Percentiles rank a stretch among this genome's conserved stretches.
These are phyloP conservation scores for Picocystis sp. DNA, from an alignment of 163 green algal genomes.

Conservation along the genomic window DNA sequence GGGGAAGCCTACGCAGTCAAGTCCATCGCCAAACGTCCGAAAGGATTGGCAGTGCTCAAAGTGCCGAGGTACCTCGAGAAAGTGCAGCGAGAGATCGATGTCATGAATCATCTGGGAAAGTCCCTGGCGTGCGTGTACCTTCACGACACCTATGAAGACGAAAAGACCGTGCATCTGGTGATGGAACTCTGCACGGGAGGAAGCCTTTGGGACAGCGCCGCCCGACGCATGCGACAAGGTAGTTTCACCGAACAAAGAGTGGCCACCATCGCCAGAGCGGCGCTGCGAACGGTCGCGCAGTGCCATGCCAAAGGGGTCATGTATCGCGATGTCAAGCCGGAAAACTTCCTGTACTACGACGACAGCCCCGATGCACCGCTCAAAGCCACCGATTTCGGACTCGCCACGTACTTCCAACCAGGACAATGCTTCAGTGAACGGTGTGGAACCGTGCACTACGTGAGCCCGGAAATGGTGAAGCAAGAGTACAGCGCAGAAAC, in stretches of 20 bases:
- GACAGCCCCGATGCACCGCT: conserved; percentile 23
- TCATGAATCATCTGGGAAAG: conserved; percentile 37
- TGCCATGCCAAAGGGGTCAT: conserved; percentile 39
- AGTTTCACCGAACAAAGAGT: neutral
- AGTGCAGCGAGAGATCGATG: conserved; percentile 51
- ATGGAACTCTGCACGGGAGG: conserved; percentile 22
- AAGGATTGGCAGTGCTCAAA: no score
- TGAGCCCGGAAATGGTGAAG: conserved; percentile 9
- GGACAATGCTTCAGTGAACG: conserved; percentile 37
- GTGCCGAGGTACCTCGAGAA: no score
- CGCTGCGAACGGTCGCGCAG: conserved; percentile 32
- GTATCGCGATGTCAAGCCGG: conserved; percentile 52
- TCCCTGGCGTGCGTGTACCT: conserved; percentile 19
- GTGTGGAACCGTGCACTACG: conserved; percentile 6
- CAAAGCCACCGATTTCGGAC: conserved; percentile 77
- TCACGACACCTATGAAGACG: conserved; percentile 19
- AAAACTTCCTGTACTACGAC: conserved; percentile 55
- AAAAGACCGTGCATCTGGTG: conserved; percentile 13
- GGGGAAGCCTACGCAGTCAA: no score
- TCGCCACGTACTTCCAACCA: conserved; percentile 54
- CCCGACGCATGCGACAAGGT: neutral
- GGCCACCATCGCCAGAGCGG: conserved; percentile 13
- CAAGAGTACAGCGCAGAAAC: conserved; percentile 1
- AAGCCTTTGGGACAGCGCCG: conserved; percentile 10
- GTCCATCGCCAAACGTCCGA: no score